Percentiles rank a stretch among this genome's conserved stretches.
Evolutionary conservation across 768 basidiomycete genomes (phyloP).

Genomic region (Porphyrellus cyaneotinctus): DNA sequence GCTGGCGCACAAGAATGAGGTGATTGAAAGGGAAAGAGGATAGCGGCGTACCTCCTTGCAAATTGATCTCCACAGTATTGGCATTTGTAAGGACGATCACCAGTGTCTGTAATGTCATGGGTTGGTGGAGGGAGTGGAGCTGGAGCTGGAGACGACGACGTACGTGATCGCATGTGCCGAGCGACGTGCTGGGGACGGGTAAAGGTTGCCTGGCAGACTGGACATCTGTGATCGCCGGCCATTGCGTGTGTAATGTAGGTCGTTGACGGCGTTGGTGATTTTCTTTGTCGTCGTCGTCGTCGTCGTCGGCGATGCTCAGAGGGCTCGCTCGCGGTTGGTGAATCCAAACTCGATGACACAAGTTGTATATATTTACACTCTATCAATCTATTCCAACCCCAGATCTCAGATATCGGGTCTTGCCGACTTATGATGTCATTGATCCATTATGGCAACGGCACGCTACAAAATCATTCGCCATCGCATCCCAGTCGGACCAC

Average conservation of each 20-base stretch:
- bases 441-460: constrained; percentile 7
- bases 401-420: constrained; percentile 34
- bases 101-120: constrained; percentile 56
- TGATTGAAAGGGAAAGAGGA: constrained; percentile 4
- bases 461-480: not conserved
- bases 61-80: constrained; percentile 88
- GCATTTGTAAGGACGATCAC: constrained; percentile 87
- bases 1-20: constrained; percentile 34
- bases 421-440: constrained; percentile 32
- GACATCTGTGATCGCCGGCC: constrained; percentile 84
- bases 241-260: constrained; percentile 32
- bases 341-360: constrained; percentile 33
- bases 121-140: constrained; percentile 17
- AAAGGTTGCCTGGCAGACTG: constrained; percentile 83
- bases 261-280: constrained; percentile 1
- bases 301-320: constrained; percentile 16
- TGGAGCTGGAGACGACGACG: constrained; percentile 37
- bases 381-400: constrained; percentile 26
- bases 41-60: constrained; percentile 60
- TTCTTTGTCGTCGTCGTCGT: not conserved
- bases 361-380: constrained; percentile 37
- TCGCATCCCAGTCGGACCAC: no score
- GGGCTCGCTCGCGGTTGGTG: constrained; percentile 22
- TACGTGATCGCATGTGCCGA: constrained; percentile 87
- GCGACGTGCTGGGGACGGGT: constrained; percentile 89